Evolutionary conservation across 768 basidiomycete species (phyloP), one percentile per base, ranked within the genome.

Genomic region (Leccinum subtestaceum): DNA sequence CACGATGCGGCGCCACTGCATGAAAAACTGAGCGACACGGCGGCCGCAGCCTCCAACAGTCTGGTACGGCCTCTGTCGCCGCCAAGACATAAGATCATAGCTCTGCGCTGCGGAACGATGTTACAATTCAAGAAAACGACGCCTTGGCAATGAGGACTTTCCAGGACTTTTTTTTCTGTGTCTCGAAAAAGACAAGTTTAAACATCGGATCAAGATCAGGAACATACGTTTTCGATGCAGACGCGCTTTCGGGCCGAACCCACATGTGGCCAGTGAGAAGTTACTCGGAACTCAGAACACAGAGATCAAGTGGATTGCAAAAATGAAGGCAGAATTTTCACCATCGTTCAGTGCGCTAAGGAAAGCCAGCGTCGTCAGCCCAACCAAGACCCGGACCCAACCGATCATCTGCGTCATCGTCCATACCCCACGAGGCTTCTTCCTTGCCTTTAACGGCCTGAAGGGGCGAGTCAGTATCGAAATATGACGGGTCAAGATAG

Each of bases 361-460:
- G 3, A 6, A 73, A 73, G 2, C 52, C 64, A 15, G 65, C 36
- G 10, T 72, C 73, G 11, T 72, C 72, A n/a, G 57, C 60, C 72
- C 72, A 72, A 27, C 60, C 59, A 46, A 60, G 31, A 53, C 43
- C 45, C 12, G 61, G n/a, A n/a, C 60, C 61, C 43, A 66, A 32
- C 25, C 68, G 70, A 51, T 72, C 69, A 34, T 53, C 58, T 12
- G 57, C 9, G 29, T 74, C 71, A 36, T 73, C 73, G 43, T 74
- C 72, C 61, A 71, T 54, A 2, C 64, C 68, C 69, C 71, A 70
- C 0, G 66, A 25, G 1, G 60, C 15, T 19, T 71, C 71, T 21
- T 73, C 72, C 53, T 70, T 72, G 50, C 67, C 63, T 34, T 68
- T 74, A 21, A 73, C 38, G 11, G 73, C 73, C 72, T 73, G 23